Percentiles rank a stretch among this genome's conserved stretches.
phyloP scores from a whole-genome alignment of 2,329 filamentous ascomycete species.

The Colletotrichum gigasporum region DNA sequence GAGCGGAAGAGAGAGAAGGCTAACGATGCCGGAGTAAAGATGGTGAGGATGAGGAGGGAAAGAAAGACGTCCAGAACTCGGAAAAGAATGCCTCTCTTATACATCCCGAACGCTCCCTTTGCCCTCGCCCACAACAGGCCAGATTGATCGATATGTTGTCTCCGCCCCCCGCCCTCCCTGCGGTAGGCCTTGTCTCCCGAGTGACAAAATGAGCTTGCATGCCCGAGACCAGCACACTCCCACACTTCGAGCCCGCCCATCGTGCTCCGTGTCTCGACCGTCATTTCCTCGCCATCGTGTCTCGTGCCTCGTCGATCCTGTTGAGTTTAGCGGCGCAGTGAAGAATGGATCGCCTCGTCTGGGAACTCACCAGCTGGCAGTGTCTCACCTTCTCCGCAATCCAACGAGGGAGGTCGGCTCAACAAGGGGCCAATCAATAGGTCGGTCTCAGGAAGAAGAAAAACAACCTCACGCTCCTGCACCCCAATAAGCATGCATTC shows the following conservation, averaged over 20 bases:
- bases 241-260: background rate
- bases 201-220: conserved; percentile 25
- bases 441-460: background rate
- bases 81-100: conserved; percentile 18
- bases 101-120: conserved; percentile 11
- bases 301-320: background rate
- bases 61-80: background rate
- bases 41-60: conserved; percentile 28
- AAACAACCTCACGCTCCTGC: background rate
- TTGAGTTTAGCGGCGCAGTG: conserved; percentile 8
- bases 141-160: background rate
- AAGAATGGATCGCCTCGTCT: conserved; percentile 28
- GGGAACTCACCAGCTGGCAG: conserved; percentile 7
- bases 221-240: background rate
- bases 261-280: background rate
- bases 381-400: conserved; percentile 31
- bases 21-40: conserved; percentile 28
- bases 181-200: conserved; percentile 10
- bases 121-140: background rate
- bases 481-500: conserved; percentile 9
- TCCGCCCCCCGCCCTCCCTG: background rate
- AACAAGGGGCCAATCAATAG: conserved; percentile 25
- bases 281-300: background rate
- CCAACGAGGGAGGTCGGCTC: conserved; percentile 22
- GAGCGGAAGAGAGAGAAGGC: conserved; percentile 18